Base-by-base conservation (phyloP, 2,329 filamentous ascomycete species). In the Aspergillus costaricaensis region DNA sequence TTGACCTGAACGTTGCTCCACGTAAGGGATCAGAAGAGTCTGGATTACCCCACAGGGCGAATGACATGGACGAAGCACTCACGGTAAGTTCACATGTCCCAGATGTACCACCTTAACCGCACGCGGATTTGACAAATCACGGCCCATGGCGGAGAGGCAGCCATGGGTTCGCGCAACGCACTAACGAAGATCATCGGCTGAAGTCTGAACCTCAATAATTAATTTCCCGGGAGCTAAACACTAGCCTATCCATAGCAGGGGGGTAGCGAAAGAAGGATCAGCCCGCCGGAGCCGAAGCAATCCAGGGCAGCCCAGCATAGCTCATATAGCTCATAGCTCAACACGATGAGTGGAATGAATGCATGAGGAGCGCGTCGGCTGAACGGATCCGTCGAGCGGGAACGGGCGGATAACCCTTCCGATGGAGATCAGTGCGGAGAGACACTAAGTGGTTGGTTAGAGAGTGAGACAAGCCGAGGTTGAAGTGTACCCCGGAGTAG, bases 321-420 rank as follows among this genome's bases (percentile, higher is more conserved):
- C 21, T 49, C 44, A 30, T 36, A 36, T 36, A 36, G 32, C 32
- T 36, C 27, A 30, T 30, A 30, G 27, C 32, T 36, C 32, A 49
- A 23, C 44, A 23, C 25, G 44, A 49, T 50, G 47, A 17, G 25
- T n/a, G 47, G 25, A 30, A 30, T 32, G 25, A 30, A 30, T 50
- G 47, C 21, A 49, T 30, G 27, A 17, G 47, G 9, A 50, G 27
- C 25, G n/a, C 47, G 25, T 30, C 47, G 47, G 47, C 25, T 50
- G 47, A 50, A 50, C 25, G 47, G 47, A 50, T 50, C 47, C 30
- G n/a, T 32, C 47, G 15, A 50, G 21, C 47, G 47, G 47, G 47
- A 30, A 30, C 47, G 47, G 47, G 47, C 25, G 47, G 47, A 6
- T 50, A 19, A n/a, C 23, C 15, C 25, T 50, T 17, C 47, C 25